Conservation (phyloP, 305 asterid species). For the Plantago lanceolata region DNA sequence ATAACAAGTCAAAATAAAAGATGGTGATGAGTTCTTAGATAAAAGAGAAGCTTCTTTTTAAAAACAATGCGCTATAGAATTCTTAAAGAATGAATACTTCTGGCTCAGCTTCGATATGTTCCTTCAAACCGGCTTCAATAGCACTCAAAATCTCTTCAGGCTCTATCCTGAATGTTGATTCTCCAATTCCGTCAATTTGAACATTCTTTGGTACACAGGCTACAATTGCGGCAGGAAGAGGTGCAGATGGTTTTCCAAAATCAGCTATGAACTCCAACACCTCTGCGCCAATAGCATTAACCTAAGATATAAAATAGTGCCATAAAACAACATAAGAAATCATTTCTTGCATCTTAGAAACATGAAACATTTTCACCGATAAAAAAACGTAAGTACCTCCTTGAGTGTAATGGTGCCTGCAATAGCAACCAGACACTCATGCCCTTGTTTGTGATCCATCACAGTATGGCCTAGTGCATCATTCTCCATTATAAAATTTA, state of each 20-base stretch:
- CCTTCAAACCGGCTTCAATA: constrained; percentile 81
- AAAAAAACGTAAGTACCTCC: constrained; percentile 56
- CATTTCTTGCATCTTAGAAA: background rate
- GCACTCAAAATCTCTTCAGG: constrained; percentile 79
- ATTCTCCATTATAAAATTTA: constrained; percentile 95
- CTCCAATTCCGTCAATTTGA: constrained; percentile 80
- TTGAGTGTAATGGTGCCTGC: constrained; percentile 91
- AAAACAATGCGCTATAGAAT: constrained; percentile 6
- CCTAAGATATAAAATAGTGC: constrained; percentile 48
- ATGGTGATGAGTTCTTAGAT: constrained; percentile 8
- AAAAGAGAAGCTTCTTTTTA: constrained; percentile 10
- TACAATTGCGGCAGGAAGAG: constrained; percentile 95
- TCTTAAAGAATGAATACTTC: constrained; percentile 50
- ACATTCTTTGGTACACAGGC: constrained; percentile 88
- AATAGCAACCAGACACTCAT: constrained; percentile 83
- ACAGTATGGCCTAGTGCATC: constrained; percentile 96
- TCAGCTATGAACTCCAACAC: constrained; percentile 94
- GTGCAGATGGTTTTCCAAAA: constrained; percentile 89
- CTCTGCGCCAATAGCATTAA: constrained; percentile 84
- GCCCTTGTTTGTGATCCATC: constrained; percentile 99
- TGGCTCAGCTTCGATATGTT: constrained; percentile 91
- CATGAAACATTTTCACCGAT: constrained; percentile 20
- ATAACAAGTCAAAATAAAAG: constrained; percentile 20
- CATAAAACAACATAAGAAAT: constrained; percentile 19
- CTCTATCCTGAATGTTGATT: constrained; percentile 73